Base-by-base conservation (phyloP, 495 filamentous ascomycete genomes). In the Penicillium samsonianum region DNA sequence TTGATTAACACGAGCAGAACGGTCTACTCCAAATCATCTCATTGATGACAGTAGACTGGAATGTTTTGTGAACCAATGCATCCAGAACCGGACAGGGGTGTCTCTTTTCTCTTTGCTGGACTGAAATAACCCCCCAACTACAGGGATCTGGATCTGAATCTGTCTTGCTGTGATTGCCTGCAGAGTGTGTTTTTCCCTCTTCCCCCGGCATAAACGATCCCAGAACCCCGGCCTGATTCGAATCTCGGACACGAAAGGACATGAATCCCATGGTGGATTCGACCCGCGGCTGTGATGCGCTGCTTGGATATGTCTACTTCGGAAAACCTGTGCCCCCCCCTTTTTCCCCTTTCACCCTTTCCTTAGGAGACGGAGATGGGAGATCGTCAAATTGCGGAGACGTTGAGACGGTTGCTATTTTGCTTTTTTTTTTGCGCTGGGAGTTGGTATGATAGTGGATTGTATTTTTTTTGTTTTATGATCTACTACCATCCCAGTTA, bases 241-340 rank as follows among this genome's bases (percentile, higher is more conserved):
- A 25, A 62, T 20, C 56, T 37, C 49, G 35, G 55, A 52, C 28
- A 47, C 31, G 64, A 60, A 23, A 53, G 50, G 50, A 38, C 73
- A 84, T 63, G 82, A 87, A 62, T 54, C 70, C 74, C 80, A 61
- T 80, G 80, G 4, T 80, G 83, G 63, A 89, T 89, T 72, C 52
- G 57, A 62, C 50, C 44, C 45, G 50, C 53, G 59, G 56, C 50
- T 50, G 26, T 43, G 19, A 25, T 52, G 42, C 42, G 59, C 59
- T 59, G 59, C 48, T 55, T 65, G 47, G 55, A 56, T 56, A 38
- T 54, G 37, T 53, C 50, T 51, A 9, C 42, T 44, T 20, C 55
- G 57, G 40, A 61, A 50, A 44, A 40, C 49, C 45, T 28, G 26
- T 48, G 19, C 45, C 26, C 55, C 33, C 12, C 16, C 16, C 10